Base-by-base conservation (phyloP, 73 alveolate species). In the Symbiodinium natans region DNA sequence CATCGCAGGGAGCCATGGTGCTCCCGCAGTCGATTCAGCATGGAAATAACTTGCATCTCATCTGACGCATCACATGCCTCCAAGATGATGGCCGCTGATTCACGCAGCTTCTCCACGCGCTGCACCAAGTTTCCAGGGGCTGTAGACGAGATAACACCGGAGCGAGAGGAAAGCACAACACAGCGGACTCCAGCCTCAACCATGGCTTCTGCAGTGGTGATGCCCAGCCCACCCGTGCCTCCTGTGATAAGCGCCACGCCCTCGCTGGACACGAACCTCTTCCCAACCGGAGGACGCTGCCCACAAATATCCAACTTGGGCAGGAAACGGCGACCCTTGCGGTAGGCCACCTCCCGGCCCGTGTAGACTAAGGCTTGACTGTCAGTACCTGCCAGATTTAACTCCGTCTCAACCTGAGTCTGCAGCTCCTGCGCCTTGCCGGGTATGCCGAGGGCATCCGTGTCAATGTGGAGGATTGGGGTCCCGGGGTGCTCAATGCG, bases 141-240 rank as follows among this genome's bases (percentile, higher is more conserved):
- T 11, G 71, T 36, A 11, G 74, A 43, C 71, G 95, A 88, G 29
- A 88, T 82, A 8, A 43, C 63, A 33, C 95, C 95, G 36, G 95
- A 88, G 73, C 95, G 95, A 25, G 95, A 88, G 95, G 86, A 88
- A 4, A 88, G 95, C 86, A 88, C 95, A 43, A 88, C 41, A 43
- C 73, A 63, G 34, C 95, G 95, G 46, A 88, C 95, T 29, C 95
- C 95, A 13, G 42, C 77, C 31, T 88, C 86, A 19, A 88, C 95
- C 74, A 88, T 39, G 74, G 84, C 94, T 82, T 87, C 94, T 1
- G 94, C 94, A 2, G 94, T 87, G 68, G 94, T 87, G 23, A 87
- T 36, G 48, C 94, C 94, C 29, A 87, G 94, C 40, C 94, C 94
- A 31, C 94, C 94, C 5, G 94, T 41, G 40, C 94, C 94, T 19